Evolutionary conservation across 2,329 filamentous ascomycete genomes (phyloP).

Genomic region (Trichocomaceae sp.): DNA sequence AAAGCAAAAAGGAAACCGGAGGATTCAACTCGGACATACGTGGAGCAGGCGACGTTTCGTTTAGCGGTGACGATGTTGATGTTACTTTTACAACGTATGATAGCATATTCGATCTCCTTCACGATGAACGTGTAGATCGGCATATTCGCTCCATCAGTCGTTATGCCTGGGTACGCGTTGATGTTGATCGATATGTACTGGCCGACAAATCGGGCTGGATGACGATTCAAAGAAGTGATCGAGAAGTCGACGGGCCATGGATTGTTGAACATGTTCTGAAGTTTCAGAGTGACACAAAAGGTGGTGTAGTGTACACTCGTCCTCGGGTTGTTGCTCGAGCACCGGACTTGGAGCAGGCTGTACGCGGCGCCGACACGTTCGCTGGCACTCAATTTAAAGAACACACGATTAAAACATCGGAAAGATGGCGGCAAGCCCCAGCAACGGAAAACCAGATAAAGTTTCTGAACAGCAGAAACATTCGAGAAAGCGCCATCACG

Average conservation of each 20-base stretch:
- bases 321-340: constrained; percentile 63
- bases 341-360: constrained; percentile 63
- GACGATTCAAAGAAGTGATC: constrained; percentile 38
- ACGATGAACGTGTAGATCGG: constrained; percentile 69
- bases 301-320: constrained; percentile 55
- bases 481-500: constrained; percentile 55
- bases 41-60: constrained; percentile 5
- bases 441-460: constrained; percentile 50
- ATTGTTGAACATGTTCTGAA: constrained; percentile 29
- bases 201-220: constrained; percentile 58
- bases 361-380: constrained; percentile 80
- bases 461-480: constrained; percentile 38
- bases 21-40: constrained; percentile 15
- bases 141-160: constrained; percentile 71
- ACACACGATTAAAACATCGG: constrained; percentile 58
- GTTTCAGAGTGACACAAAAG: constrained; percentile 20
- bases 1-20: constrained; percentile 42
- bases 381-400: constrained; percentile 61
- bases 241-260: constrained; percentile 19
- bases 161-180: constrained; percentile 76
- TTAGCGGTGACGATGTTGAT: constrained; percentile 33
- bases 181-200: constrained; percentile 64
- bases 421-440: constrained; percentile 62
- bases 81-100: constrained; percentile 86
- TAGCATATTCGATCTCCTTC: constrained; percentile 82